Conservation (phyloP, 306 rosid genomes). For the Malus fusca region DNA sequence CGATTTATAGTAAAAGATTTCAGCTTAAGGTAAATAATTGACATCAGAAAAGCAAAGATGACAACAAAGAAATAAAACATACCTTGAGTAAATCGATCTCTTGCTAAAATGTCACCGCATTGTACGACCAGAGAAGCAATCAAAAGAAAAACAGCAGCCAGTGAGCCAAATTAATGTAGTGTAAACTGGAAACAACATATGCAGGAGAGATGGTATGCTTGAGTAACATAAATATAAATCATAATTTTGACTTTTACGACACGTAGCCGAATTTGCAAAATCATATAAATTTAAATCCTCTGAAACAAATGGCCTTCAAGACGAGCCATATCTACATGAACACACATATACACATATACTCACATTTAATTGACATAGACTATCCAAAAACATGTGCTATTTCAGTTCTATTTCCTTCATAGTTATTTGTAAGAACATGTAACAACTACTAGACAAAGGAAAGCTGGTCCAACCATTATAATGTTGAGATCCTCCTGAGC, state of each 20-base stretch:
- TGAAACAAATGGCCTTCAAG: neutral
- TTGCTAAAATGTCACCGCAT: slow-evolving; percentile 53
- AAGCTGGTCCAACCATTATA: slow-evolving; percentile 66
- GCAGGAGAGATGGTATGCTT: neutral
- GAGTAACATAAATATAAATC: neutral
- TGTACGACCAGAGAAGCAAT: slow-evolving; percentile 28
- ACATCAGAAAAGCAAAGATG: slow-evolving; percentile 8
- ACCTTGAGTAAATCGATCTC: slow-evolving; percentile 98
- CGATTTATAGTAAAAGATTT: neutral
- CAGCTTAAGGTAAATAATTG: neutral
- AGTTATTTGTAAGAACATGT: neutral
- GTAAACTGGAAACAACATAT: slow-evolving; percentile 8
- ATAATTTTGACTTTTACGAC: neutral
- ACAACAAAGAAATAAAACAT: slow-evolving; percentile 18
- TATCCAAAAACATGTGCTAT: neutral
- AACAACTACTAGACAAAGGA: neutral
- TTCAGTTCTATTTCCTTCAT: neutral
- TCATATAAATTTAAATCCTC: neutral
- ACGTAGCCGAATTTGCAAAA: neutral
- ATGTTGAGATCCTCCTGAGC: slow-evolving; percentile 99
- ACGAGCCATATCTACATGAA: neutral
- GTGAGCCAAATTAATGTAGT: slow-evolving; percentile 31
- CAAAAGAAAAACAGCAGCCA: slow-evolving; percentile 26
- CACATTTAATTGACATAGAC: neutral
- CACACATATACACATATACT: neutral